These are phyloP conservation scores for Pleodorina starrii DNA, from an alignment of 139 green algal species.

Conservation along the genomic window DNA sequence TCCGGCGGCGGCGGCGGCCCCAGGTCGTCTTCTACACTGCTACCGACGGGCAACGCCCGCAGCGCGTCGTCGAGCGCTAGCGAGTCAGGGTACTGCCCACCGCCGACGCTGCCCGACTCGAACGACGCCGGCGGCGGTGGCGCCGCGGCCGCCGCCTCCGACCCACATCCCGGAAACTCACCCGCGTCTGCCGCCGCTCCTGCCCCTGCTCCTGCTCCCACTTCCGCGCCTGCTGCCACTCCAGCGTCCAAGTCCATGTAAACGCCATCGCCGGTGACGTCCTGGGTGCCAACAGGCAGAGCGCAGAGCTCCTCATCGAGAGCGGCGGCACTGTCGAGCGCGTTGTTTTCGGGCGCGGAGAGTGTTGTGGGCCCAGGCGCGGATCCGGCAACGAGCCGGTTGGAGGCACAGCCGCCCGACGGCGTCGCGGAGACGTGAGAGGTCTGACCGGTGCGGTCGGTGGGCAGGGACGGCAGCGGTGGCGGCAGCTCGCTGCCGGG, in stretches of 20 bases:
- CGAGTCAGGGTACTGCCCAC: neutral
- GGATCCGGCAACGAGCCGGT: no score
- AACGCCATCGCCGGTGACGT: no score
- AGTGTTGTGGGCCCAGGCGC: no score
- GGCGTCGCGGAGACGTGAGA: neutral
- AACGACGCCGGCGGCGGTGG: neutral
- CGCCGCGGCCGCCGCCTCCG: neutral
- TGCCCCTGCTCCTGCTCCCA: neutral
- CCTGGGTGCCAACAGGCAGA: neutral
- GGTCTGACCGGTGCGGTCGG: neutral
- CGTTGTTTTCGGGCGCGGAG: no score
- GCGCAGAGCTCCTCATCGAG: neutral
- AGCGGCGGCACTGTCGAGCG: neutral
- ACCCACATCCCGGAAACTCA: no score
- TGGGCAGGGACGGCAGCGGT: no score
- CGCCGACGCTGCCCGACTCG: neutral
- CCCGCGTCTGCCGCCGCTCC: no score
- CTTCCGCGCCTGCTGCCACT: neutral
- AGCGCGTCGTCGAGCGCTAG: conserved; percentile 8
- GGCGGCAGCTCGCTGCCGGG: neutral
- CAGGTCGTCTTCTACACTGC: neutral
- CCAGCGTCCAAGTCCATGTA: neutral
- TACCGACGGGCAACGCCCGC: neutral
- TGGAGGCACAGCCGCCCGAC: neutral
- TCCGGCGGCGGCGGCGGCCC: neutral